A percentile compares a stretch with the other conserved stretches of the same genome.
These are phyloP conservation scores for Saccharomycopsis sp. DNA, from an alignment of 805 yeast species.

Conservation along the genomic window DNA sequence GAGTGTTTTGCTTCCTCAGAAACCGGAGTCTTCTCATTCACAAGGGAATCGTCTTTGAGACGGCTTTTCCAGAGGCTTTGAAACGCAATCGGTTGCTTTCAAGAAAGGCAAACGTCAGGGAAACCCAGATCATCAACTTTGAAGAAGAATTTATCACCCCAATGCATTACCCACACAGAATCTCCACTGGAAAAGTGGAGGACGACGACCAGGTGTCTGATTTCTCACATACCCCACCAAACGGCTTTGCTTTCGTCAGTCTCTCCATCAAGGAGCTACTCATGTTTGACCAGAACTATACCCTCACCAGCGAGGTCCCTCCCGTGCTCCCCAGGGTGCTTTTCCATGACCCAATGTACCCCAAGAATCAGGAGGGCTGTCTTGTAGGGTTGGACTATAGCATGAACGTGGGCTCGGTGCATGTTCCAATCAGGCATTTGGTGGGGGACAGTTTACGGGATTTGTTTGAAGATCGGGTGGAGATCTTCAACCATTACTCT, in stretches of 20 bases:
- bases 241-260: not conserved
- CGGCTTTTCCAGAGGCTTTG: conserved; percentile 8
- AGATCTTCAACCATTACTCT: conserved; percentile 7
- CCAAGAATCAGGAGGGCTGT: conserved; percentile 8
- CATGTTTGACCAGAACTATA: not conserved
- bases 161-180: conserved; percentile 12
- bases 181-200: too few relatives aligned
- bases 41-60: conserved; percentile 8
- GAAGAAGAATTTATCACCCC: conserved; percentile 10
- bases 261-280: not conserved
- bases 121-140: conserved; percentile 9
- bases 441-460: conserved; percentile 15
- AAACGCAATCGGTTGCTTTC: conserved; percentile 4
- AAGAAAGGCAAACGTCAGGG: conserved; percentile 6
- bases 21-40: conserved; percentile 9
- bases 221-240: too few relatives aligned
- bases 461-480: conserved; percentile 15
- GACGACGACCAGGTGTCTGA: too few relatives aligned
- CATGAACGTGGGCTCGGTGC: not conserved
- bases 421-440: conserved; percentile 11
- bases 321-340: not conserved
- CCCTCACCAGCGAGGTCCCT: not conserved
- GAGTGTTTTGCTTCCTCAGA: conserved; percentile 15
- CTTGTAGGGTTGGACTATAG: conserved; percentile 10
- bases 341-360: not conserved